These are phyloP conservation scores for Colletotrichum godetiae DNA, from an alignment of 2,329 filamentous ascomycete species.

Conservation along the genomic window DNA sequence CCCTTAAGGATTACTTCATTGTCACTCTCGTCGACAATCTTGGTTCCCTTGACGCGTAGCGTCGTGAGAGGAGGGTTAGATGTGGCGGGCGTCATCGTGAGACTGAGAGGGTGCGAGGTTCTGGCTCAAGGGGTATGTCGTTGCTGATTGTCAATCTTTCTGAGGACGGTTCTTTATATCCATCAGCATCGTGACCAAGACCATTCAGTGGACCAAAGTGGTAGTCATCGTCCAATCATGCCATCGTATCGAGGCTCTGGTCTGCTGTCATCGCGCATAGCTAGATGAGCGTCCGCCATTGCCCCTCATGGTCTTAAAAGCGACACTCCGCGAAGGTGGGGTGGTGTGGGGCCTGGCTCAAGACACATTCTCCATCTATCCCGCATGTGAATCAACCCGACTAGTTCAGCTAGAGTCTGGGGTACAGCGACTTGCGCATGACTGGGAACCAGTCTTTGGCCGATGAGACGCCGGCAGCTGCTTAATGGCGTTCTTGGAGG, in stretches of 20 bases:
- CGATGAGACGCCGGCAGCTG: background rate
- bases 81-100: conserved; percentile 3
- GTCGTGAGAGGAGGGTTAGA: conserved; percentile 40
- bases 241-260: background rate
- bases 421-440: conserved; percentile 17
- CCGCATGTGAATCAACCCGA: background rate
- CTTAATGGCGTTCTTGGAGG: background rate
- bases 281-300: background rate
- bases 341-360: background rate
- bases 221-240: background rate
- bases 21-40: conserved; percentile 57
- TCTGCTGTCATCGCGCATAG: conserved; percentile 1
- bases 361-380: background rate
- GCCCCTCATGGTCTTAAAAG: conserved; percentile 1
- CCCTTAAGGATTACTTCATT: conserved; percentile 57
- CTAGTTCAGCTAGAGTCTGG: conserved; percentile 1
- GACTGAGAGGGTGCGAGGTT: background rate
- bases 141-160: background rate
- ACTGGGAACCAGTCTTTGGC: background rate
- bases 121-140: background rate
- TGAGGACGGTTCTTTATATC: conserved; percentile 23
- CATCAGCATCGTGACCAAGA: background rate
- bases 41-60: conserved; percentile 44
- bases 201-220: background rate
- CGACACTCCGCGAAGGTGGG: conserved; percentile 29